phyloP scores from a whole-genome alignment of 495 filamentous ascomycete genomes.

The Neurospora sp. region DNA sequence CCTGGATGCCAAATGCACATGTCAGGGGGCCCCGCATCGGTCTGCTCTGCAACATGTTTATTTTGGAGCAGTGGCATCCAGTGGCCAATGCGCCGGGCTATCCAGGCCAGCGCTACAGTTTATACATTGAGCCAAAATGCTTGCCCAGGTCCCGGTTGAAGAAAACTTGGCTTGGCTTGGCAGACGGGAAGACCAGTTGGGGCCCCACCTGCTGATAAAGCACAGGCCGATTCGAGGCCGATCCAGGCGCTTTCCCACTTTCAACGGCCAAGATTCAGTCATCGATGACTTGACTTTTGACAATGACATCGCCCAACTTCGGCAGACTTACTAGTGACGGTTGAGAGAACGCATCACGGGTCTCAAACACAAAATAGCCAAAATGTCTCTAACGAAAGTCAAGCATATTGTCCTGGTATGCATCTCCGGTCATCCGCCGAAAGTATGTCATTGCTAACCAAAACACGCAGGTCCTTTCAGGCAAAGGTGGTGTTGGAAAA shows the following conservation, averaged over 20 bases:
- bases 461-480: constrained; percentile 64
- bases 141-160: background rate
- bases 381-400: constrained; percentile 49
- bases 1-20: background rate
- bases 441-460: background rate
- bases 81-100: background rate
- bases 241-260: constrained; percentile 6
- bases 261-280: background rate
- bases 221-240: constrained; percentile 18
- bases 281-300: background rate
- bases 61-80: background rate
- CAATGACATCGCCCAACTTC: background rate
- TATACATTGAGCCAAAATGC: background rate
- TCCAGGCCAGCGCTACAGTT: background rate
- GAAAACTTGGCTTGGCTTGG: background rate
- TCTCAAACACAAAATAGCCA: background rate
- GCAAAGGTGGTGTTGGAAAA: constrained; percentile 96
- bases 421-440: constrained; percentile 5
- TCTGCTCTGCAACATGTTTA: background rate
- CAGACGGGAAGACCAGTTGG: background rate
- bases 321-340: background rate
- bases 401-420: constrained; percentile 52
- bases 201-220: constrained; percentile 22
- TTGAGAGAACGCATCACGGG: background rate
- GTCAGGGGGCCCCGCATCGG: background rate